Percentiles rank a stretch among this genome's conserved stretches.
These are phyloP conservation scores for Blastobotrys terrestris DNA, from an alignment of 805 yeast species.

Conservation along the genomic window DNA sequence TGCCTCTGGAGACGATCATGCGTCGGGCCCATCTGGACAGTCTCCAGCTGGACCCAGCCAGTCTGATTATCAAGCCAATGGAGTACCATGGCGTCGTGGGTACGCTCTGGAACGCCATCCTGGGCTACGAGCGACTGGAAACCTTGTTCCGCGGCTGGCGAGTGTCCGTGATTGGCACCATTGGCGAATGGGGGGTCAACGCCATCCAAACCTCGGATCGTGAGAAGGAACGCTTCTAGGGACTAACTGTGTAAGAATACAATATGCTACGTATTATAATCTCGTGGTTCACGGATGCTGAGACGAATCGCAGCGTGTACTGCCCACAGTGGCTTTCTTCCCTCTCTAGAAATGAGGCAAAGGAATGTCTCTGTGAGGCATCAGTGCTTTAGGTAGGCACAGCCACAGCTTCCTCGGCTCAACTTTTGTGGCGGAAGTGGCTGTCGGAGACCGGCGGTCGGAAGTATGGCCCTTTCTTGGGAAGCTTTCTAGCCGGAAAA, in stretches of 20 bases:
- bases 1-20: slow-evolving; percentile 83
- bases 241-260: background rate
- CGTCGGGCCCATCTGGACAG: slow-evolving; percentile 76
- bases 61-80: slow-evolving; percentile 52
- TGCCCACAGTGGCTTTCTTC: too few species aligned
- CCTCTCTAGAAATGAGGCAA: background rate
- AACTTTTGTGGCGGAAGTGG: too few species aligned
- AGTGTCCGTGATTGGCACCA: slow-evolving; percentile 68
- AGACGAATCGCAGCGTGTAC: background rate
- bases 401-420: too few species aligned
- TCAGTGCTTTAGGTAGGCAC: too few species aligned
- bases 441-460: too few species aligned
- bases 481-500: background rate
- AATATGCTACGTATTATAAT: background rate
- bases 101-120: slow-evolving; percentile 44
- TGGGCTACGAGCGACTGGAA: slow-evolving; percentile 39
- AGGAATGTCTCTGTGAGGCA: too few species aligned
- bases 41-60: slow-evolving; percentile 30
- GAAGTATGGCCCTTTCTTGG: too few species aligned
- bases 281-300: background rate
- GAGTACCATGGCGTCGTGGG: slow-evolving; percentile 50
- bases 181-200: slow-evolving; percentile 69
- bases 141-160: slow-evolving; percentile 85
- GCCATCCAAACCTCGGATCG: slow-evolving; percentile 17
- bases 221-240: slow-evolving; percentile 19